phyloP scores from a whole-genome alignment of 768 basidiomycete species.

The Mycena alexandri region DNA sequence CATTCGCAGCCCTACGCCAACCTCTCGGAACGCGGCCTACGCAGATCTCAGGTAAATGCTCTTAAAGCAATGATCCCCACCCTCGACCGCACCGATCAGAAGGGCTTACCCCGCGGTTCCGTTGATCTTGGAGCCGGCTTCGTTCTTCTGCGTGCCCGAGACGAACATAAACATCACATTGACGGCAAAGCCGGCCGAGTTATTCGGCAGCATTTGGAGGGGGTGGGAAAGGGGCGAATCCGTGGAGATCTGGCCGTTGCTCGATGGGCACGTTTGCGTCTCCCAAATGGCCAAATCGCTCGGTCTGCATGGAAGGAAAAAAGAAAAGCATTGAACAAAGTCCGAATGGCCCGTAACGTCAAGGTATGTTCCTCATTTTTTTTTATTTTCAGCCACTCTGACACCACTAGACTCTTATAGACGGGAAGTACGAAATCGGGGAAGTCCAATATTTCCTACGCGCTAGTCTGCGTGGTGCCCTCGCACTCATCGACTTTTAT shows the following conservation, averaged over 20 bases:
- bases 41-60: conserved; percentile 31
- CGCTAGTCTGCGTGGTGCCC: too few relatives aligned
- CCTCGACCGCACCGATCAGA: conserved; percentile 17
- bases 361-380: conserved; percentile 3
- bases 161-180: neutral
- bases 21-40: conserved; percentile 32
- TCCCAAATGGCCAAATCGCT: conserved; percentile 41
- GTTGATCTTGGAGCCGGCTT: conserved; percentile 29
- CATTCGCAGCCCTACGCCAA: conserved; percentile 38
- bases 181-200: neutral
- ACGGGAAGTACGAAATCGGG: too few relatives aligned
- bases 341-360: conserved; percentile 31
- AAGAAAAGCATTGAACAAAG: neutral
- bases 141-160: conserved; percentile 26
- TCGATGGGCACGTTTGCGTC: conserved; percentile 35
- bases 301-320: conserved; percentile 39
- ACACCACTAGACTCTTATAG: too few relatives aligned
- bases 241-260: neutral
- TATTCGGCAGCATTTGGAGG: conserved; percentile 3
- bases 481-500: too few relatives aligned
- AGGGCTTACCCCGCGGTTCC: neutral
- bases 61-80: conserved; percentile 17
- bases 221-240: too few relatives aligned
- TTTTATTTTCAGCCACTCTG: too few relatives aligned
- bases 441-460: too few relatives aligned